phyloP scores from a whole-genome alignment of 768 basidiomycete species.

The Lactarius deliciosus region DNA sequence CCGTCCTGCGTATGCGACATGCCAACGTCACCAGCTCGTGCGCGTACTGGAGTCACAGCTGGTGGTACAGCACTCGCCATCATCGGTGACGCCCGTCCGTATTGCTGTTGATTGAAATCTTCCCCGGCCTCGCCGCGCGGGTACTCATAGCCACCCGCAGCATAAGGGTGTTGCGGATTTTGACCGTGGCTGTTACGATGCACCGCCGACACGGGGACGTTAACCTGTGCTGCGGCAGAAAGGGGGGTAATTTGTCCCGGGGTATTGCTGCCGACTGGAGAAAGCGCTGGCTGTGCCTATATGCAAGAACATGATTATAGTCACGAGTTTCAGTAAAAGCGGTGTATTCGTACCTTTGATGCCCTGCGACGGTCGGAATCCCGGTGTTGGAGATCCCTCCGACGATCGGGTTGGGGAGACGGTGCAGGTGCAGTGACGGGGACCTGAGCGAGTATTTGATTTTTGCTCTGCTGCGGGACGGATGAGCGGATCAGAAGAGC shows the following conservation, averaged over 20 bases:
- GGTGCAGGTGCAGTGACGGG: slow-evolving; percentile 52
- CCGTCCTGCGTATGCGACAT: slow-evolving; percentile 60
- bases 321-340: slow-evolving; percentile 66
- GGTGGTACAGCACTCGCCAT: slow-evolving; percentile 70
- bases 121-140: slow-evolving; percentile 42
- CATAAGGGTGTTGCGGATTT: slow-evolving; percentile 67
- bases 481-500: background rate
- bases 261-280: slow-evolving; percentile 48
- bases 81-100: slow-evolving; percentile 84
- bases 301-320: slow-evolving; percentile 49
- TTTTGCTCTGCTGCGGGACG: slow-evolving; percentile 49
- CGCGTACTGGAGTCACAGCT: slow-evolving; percentile 70
- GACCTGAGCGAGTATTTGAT: slow-evolving; percentile 62
- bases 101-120: slow-evolving; percentile 62
- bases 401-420: slow-evolving; percentile 49
- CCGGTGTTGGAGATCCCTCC: slow-evolving; percentile 54
- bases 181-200: slow-evolving; percentile 44
- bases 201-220: slow-evolving; percentile 61
- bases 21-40: slow-evolving; percentile 66
- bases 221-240: slow-evolving; percentile 72
- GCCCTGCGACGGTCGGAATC: slow-evolving; percentile 65
- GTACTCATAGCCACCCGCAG: slow-evolving; percentile 65
- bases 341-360: slow-evolving; percentile 41
- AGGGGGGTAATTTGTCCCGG: slow-evolving; percentile 66
- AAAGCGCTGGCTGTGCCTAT: slow-evolving; percentile 55